Base-by-base conservation (phyloP, 441 rosid species). In the Theobroma grandiflorum region DNA sequence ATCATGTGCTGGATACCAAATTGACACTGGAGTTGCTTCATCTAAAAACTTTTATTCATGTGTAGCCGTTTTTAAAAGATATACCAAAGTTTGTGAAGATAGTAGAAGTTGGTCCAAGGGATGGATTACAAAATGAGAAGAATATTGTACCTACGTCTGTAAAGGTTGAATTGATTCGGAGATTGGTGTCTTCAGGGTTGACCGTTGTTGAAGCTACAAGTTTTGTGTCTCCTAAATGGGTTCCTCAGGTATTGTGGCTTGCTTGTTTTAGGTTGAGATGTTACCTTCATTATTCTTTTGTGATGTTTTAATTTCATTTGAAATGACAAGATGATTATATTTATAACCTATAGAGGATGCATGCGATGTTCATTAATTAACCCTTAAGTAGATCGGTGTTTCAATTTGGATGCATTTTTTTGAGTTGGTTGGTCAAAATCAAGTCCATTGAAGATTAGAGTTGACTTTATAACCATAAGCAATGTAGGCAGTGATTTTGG, bases 201-300 rank as follows among this genome's bases (percentile, higher is more conserved):
- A 82, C 92, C 3, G 98, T 95, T 45, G 98, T 95, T 50, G 99
- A 97, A 86, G 97, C 98, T 81, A 95, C 99, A 80, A 93, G 99
- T 87, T 97, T 97, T 87, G 99, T 97, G 72, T 97, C 99, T 18
- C 99, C 98, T 12, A 97, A 94, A 87, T 97, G 98, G 98, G 98
- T 95, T 86, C 98, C 98, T 71, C 98, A 92, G 98, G 99, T 96
- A 89, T 68, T 50, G 49, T 69, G 57, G 55, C 70, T 64, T 59
- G 62, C 16, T 37, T 61, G 31, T 55, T 64, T 38, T 78, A 35
- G 52, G 20, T 57, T 65, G 74, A 80, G n/a, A 49, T 42, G 11
- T 52, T 78, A 7, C 12, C 16, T 63, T 63, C 2, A 18, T 10
- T 66, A 15, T 12, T 42, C 38, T 81, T 47, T 71, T 70, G 8